Base-by-base conservation (phyloP, 495 filamentous ascomycete genomes). In the Penicillium tannophilum region DNA sequence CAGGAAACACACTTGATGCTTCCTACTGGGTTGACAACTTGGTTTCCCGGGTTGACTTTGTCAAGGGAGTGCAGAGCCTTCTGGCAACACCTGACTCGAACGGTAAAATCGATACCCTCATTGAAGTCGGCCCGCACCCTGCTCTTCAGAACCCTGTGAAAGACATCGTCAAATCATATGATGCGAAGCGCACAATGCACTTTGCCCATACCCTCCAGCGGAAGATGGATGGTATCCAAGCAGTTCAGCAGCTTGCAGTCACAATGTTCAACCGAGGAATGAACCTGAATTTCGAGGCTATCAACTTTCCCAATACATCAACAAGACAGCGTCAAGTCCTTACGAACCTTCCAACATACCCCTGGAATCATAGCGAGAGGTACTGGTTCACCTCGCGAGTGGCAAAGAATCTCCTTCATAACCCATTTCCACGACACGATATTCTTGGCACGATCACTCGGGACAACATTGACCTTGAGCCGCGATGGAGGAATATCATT, bases 121-220 rank as follows among this genome's bases (percentile, higher is more conserved):
- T 90, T 17, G 87, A 90, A 60, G 72, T 89, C 23, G 88, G 89
- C 0, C 86, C 89, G 19, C 88, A 90, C 58, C 71, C 78, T 8
- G 84, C 87, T 0, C 73, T 92, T 0, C 76, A 83, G 49, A 70
- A 70, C 1, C 80, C 82, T 0, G 66, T 80, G 12, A 72, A 69
- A 6, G 68, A 80, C 12, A 78, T 76, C 42, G 54, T 58, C 1
- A 62, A 74, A 52, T 60, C 58, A 7, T 31, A 60, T 16, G 56
- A 58, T 10, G 52, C 54, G 0, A 49, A 51, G 1, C 46, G 43
- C 2, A 54, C 51, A 14, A 54, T 71, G 31, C 54, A 67, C n/a
- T 75, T 68, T 33, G 17, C 60, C 9, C 59, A 67, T 23, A 66
- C 57, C 12, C 26, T 75, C 35, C 61, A 64, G 28, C 56, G 72